These are phyloP conservation scores for Hyphopichia buzzinii DNA, from an alignment of 1,139 yeast genomes.

Conservation along the genomic window DNA sequence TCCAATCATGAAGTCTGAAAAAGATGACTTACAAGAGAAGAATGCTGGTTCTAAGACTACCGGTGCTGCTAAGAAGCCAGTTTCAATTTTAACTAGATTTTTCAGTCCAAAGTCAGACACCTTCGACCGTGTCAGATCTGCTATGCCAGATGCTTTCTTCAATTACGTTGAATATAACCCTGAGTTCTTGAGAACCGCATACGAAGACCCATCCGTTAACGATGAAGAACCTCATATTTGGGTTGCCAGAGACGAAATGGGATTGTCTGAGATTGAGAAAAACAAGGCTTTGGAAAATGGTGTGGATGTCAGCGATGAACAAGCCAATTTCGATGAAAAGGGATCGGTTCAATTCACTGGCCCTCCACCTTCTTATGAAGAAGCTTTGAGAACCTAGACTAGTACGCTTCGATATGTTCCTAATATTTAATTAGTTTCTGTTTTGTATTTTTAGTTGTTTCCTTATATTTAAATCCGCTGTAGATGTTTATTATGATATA, in stretches of 20 bases:
- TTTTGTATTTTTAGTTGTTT: background rate
- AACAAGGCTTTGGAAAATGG: constrained; percentile 53
- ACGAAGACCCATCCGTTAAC: constrained; percentile 61
- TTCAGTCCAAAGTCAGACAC: constrained; percentile 40
- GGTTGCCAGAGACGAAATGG: constrained; percentile 70
- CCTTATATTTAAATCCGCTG: no score
- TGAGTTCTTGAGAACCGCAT: constrained; percentile 51
- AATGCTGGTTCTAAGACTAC: constrained; percentile 5
- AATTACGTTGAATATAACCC: constrained; percentile 44
- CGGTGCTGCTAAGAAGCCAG: constrained; percentile 11
- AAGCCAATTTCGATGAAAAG: constrained; percentile 56
- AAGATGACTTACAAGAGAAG: constrained; percentile 2
- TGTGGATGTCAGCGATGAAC: constrained; percentile 57
- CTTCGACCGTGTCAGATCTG: constrained; percentile 36
- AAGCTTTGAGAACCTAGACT: constrained; percentile 34
- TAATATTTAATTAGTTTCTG: background rate
- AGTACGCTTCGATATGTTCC: no score
- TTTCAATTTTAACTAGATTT: constrained; percentile 37
- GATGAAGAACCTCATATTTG: constrained; percentile 66
- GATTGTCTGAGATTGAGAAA: constrained; percentile 61
- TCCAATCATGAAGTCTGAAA: constrained; percentile 5
- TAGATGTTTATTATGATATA: background rate
- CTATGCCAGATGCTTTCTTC: constrained; percentile 41
- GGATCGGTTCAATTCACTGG: constrained; percentile 54
- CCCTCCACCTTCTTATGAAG: constrained; percentile 61